Evolutionary conservation across 1,139 yeast species (phyloP).

Genomic region (Meyerozyma guilliermondii): DNA sequence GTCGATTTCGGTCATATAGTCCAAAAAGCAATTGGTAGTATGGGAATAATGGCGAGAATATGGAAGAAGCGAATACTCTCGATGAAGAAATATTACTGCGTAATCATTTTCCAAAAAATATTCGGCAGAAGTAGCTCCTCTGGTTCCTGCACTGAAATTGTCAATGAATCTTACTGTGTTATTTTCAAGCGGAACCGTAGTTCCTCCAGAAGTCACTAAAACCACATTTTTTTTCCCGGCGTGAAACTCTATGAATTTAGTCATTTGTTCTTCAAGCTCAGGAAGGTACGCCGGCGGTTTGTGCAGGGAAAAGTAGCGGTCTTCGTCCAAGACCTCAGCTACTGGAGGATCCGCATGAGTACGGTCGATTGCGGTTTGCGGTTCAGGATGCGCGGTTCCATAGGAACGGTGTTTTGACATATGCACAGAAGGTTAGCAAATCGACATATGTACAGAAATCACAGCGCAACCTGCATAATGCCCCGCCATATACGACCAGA

Average conservation of each 20-base stretch:
- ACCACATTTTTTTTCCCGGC: conserved; percentile 52
- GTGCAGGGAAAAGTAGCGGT: conserved; percentile 65
- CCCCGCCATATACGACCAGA: too few relatives aligned
- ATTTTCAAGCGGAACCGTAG: conserved; percentile 95
- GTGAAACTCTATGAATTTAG: conserved; percentile 53
- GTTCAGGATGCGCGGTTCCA: conserved; percentile 67
- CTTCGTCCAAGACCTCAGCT: conserved; percentile 71
- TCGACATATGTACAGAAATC: neutral
- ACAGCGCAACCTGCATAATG: too few relatives aligned
- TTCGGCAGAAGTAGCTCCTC: conserved; percentile 96
- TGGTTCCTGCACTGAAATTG: conserved; percentile 94
- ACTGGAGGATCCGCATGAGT: conserved; percentile 71
- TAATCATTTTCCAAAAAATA: conserved; percentile 80
- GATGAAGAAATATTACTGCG: conserved; percentile 85
- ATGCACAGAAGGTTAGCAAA: neutral
- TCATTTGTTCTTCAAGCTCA: conserved; percentile 52
- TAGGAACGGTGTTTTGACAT: conserved; percentile 15
- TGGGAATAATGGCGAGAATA: conserved; percentile 86
- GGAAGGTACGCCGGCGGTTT: conserved; percentile 70
- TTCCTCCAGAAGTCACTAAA: conserved; percentile 94
- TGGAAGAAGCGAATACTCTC: conserved; percentile 89
- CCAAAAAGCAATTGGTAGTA: conserved; percentile 79
- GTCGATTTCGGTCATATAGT: conserved; percentile 60
- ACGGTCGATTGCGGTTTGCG: conserved; percentile 75
- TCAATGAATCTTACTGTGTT: conserved; percentile 96